phyloP scores from a whole-genome alignment of 2,329 filamentous ascomycete genomes.

The Scortechinia acanthostroma region DNA sequence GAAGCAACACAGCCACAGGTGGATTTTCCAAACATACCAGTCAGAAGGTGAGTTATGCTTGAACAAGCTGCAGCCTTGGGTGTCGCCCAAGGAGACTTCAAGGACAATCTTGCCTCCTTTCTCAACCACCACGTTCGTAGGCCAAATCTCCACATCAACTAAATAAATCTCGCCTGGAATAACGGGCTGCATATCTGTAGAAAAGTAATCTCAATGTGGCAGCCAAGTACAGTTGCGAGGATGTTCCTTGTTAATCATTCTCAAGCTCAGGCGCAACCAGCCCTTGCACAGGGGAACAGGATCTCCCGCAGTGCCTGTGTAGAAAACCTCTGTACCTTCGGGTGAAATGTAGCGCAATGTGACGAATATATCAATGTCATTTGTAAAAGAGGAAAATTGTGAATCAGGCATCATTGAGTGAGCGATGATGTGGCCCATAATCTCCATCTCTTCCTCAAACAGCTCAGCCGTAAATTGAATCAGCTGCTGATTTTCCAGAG shows the following conservation, averaged over 20 bases:
- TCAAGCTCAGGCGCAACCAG: constrained; percentile 41
- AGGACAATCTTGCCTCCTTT: constrained; percentile 16
- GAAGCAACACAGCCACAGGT: not conserved
- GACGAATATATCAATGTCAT: not conserved
- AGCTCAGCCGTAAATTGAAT: constrained; percentile 37
- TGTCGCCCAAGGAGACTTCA: constrained; percentile 15
- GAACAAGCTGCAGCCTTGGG: not conserved
- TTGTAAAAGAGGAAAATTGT: not conserved
- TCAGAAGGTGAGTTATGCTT: not conserved
- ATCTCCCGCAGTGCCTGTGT: constrained; percentile 46
- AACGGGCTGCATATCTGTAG: constrained; percentile 34
- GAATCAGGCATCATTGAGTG: constrained; percentile 42
- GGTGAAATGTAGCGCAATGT: constrained; percentile 12
- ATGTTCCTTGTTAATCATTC: constrained; percentile 33
- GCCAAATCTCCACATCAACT: constrained; percentile 35
- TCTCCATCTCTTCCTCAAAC: constrained; percentile 41
- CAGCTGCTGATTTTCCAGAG: constrained; percentile 38
- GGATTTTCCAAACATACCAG: not conserved
- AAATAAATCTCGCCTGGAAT: constrained; percentile 37
- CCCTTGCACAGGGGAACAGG: constrained; percentile 43
- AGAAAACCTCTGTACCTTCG: constrained; percentile 39
- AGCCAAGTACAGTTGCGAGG: constrained; percentile 31
- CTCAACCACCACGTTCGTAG: constrained; percentile 23
- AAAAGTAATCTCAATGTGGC: constrained; percentile 39
- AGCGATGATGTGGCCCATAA: constrained; percentile 46